Evolutionary conservation across 257 asterid species (phyloP).

Genomic region (Nicotiana obtusifolia): DNA sequence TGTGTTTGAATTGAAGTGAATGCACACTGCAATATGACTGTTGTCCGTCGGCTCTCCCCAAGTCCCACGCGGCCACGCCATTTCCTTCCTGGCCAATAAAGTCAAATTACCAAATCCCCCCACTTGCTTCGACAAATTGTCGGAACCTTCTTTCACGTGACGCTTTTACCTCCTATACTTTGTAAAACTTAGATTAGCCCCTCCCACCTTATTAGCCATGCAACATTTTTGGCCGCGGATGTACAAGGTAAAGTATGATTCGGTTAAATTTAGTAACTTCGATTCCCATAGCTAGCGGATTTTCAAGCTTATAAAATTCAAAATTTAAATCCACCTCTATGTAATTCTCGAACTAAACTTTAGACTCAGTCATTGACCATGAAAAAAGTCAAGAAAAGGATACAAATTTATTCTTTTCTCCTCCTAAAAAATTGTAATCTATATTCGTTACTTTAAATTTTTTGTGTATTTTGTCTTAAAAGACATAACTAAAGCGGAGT

Average conservation of each 20-base stretch:
- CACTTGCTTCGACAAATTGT: background rate
- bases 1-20: background rate
- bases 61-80: background rate
- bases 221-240: background rate
- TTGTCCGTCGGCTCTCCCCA: background rate
- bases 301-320: too few species aligned
- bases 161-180: background rate
- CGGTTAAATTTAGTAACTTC: too few species aligned
- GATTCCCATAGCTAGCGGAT: too few species aligned
- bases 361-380: too few species aligned
- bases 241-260: too few species aligned
- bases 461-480: too few species aligned
- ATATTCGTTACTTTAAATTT: too few species aligned
- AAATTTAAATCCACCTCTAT: too few species aligned
- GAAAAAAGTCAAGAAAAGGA: background rate
- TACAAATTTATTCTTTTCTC: too few species aligned
- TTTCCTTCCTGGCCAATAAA: background rate
- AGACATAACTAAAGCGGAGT: too few species aligned
- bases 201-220: background rate
- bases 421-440: too few species aligned
- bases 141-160: background rate
- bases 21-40: background rate
- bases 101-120: background rate
- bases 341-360: background rate
- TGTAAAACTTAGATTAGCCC: background rate